Conservation (phyloP, 1,139 yeast genomes). For the Candida sanyaensis region DNA sequence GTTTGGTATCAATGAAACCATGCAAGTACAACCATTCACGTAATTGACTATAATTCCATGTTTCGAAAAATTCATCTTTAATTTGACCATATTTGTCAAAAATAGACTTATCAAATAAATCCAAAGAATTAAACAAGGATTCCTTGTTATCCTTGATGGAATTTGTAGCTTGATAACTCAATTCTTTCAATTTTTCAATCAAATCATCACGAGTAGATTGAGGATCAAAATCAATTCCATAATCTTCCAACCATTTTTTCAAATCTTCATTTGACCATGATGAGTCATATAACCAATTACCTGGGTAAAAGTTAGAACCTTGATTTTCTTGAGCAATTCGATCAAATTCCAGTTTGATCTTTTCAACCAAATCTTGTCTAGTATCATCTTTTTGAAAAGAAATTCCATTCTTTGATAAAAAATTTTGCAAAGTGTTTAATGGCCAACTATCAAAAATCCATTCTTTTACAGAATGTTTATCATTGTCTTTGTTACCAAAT, state of each 20-base stretch:
- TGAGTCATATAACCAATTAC: conserved; percentile 46
- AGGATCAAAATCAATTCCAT: conserved; percentile 43
- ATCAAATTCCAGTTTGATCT: conserved; percentile 40
- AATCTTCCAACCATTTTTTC: conserved; percentile 47
- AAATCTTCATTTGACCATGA: conserved; percentile 47
- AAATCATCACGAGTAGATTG: conserved; percentile 42
- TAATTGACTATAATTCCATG: conserved; percentile 34
- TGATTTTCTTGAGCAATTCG: conserved; percentile 32
- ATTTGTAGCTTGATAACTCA: conserved; percentile 40
- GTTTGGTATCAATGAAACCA: conserved; percentile 27
- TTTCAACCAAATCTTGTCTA: conserved; percentile 34
- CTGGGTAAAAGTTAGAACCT: conserved; percentile 50
- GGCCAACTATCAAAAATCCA: conserved; percentile 59
- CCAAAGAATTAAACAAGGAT: conserved; percentile 39
- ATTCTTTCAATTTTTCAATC: conserved; percentile 41
- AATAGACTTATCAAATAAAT: conserved; percentile 30
- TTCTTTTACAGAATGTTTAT: conserved; percentile 10
- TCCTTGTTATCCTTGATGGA: conserved; percentile 36
- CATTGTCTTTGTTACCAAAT: conserved; percentile 10
- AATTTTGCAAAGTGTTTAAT: conserved; percentile 29
- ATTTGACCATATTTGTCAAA: conserved; percentile 43
- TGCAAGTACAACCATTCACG: conserved; percentile 31
- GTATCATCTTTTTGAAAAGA: conserved; percentile 21
- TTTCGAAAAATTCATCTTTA: conserved; percentile 46
- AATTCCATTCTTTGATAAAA: conserved; percentile 36